Evolutionary conservation across 345 rosid species (phyloP), one percentile per base, ranked within the genome.

Genomic region (Citrus sp.): DNA sequence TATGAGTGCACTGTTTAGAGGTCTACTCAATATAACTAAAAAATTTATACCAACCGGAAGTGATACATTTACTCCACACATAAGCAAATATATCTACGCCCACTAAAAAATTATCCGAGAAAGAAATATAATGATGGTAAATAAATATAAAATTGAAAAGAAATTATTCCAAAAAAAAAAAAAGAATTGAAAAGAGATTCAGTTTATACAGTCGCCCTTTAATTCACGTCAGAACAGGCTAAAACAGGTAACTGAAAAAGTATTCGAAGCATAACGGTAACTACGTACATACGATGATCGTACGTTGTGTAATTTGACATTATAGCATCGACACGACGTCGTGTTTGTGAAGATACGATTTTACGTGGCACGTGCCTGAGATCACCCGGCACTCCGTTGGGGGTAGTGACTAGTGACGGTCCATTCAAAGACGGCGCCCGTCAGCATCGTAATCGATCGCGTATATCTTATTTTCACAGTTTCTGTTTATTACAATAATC

Each of bases 361-460:
- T 46, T 56, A n/a, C 49, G n/a, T 13, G 77, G 80, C 72, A 67
- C 62, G 75, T 67, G 74, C 58, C 65, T 28, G 27, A 34, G 34
- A 35, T 60, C 28, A 70, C 5, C 67, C 62, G 78, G 42, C 14
- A 25, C 32, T 28, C 56, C 76, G 77, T 58, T 3, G 51, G 51
- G 18, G 75, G 46, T n/a, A 35, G 59, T 78, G 80, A 73, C 77
- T n/a, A 35, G 59, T 78, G 80, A 73, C 77, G 25, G 74, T 34
- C 59, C 59, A 56, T 14, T 62, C 42, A 75, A 46, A 80, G 84
- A 79, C 86, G 83, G 87, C 90, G 88, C 87, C 86, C 86, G 69
- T 74, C 84, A 79, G 82, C 66, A 75, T 80, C 70, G n/a, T 60
- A 32, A 38, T 64, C 60, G 18, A 32, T 16, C 37, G 32, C 27